Evolutionary conservation across 1,284 basidiomycete genomes (phyloP), one percentile per base, ranked within the genome.

Genomic region (Apiotrichum laibachii): DNA sequence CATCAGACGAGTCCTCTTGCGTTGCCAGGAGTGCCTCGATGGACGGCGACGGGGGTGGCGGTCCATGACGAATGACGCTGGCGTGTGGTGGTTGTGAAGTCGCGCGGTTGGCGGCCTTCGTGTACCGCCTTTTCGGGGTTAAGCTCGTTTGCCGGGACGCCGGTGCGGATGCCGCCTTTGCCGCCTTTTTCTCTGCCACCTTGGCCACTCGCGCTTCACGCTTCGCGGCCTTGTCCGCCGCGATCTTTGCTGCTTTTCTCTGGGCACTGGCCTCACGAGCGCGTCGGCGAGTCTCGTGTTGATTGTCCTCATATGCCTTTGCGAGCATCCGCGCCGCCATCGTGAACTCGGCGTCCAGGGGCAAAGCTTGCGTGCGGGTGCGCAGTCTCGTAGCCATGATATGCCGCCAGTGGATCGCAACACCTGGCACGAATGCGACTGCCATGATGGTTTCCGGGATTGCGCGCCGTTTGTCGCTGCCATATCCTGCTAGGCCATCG

Each of bases 401-500:
- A 12, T 39, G 47, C 13, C 51, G 53, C 72, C 72, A 75, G 42
- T 70, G 46, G 5, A 49, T 40, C 1, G 67, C 63, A 1, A 75
- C 57, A 12, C 65, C 46, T 0, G 64, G 62, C 4, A 61, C 67
- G 5, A 62, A 62, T 1, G 63, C 60, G 7, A 58, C 61, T 2
- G 65, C 64, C 57, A 72, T 69, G 18, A 62, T 63, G 12, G 19
- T 34, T 21, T 67, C 64, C 1, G 72, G 72, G 7, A 75, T 65
- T 1, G 60, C 40, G 37, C 71, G 63, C 12, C 70, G 61, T n/a
- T 50, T 47, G 47, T 72, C 70, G 39, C 61, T 60, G 2, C 43
- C 53, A 12, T 55, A 64, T 6, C 61, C 63, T 0, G 16, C 18
- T 9, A 66, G 21, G 2, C 70, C 71, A 40, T 69, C 57, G 21